Percentiles rank a stretch among this genome's conserved stretches.
These are phyloP conservation scores for Dianthus caryophyllus DNA, from an alignment of 148 eudicot genomes.

Conservation along the genomic window DNA sequence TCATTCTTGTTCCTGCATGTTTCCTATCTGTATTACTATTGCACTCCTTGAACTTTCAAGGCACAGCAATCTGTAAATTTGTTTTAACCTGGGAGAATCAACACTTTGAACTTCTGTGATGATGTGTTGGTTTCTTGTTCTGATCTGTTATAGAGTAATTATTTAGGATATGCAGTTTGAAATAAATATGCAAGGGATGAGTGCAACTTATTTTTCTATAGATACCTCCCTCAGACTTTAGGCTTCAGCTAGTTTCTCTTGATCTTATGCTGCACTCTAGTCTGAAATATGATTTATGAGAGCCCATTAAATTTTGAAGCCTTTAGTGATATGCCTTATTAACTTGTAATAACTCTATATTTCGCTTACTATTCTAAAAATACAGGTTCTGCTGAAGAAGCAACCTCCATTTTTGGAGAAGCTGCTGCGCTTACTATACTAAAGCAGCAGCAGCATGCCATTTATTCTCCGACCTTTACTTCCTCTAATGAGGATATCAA, in stretches of 20 bases:
- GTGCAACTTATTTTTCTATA: background rate
- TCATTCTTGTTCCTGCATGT: slow-evolving; percentile 7
- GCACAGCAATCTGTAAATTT: background rate
- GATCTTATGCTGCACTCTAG: background rate
- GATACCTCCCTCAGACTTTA: too few species aligned
- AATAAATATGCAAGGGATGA: slow-evolving; percentile 1
- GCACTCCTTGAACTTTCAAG: background rate
- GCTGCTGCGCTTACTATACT: slow-evolving; percentile 66
- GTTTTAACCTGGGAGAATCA: background rate
- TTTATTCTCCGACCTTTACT: slow-evolving; percentile 37
- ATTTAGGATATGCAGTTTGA: background rate
- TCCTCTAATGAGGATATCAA: slow-evolving; percentile 47
- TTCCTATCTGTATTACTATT: background rate
- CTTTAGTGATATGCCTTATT: background rate
- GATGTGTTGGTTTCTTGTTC: background rate
- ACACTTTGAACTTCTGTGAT: background rate
- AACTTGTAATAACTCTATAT: background rate
- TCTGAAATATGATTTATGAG: background rate
- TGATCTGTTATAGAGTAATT: background rate
- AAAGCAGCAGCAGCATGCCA: slow-evolving; percentile 49
- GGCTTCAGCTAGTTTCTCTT: background rate
- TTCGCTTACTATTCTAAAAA: slow-evolving; percentile 18
- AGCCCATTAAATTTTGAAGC: background rate
- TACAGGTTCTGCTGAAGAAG: slow-evolving; percentile 88
- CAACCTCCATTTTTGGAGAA: slow-evolving; percentile 72